A percentile compares a stretch with the other conserved stretches of the same genome.
phyloP scores from a whole-genome alignment of 2,329 filamentous ascomycete species.

The Fusarium phyllophilum region DNA sequence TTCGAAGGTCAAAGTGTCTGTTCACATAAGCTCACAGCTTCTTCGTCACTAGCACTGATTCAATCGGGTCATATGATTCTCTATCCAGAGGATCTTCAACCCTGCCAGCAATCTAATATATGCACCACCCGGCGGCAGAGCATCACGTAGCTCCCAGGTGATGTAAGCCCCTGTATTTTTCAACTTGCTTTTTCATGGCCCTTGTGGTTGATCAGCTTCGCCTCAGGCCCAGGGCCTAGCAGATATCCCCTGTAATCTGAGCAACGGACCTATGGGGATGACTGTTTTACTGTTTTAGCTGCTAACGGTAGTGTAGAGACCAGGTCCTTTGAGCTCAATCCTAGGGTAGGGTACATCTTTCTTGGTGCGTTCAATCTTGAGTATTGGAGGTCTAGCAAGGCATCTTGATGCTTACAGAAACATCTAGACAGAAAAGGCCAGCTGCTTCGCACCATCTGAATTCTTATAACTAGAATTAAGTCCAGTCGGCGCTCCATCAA shows the following conservation, averaged over 20 bases:
- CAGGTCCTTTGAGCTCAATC: background rate
- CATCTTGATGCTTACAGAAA: background rate
- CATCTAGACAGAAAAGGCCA: rapidly evolving
- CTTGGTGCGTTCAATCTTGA: too few species aligned
- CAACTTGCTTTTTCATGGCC: background rate
- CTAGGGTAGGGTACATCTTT: rapidly evolving
- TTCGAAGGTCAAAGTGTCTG: too few species aligned
- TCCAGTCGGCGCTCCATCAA: background rate
- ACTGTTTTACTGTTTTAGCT: background rate
- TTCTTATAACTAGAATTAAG: rapidly evolving
- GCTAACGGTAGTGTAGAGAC: background rate
- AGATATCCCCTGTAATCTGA: background rate
- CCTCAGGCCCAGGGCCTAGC: background rate
- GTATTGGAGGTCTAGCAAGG: too few species aligned
- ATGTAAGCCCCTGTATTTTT: background rate
- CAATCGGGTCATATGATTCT: too few species aligned
- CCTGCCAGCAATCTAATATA: too few species aligned
- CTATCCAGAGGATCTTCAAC: too few species aligned
- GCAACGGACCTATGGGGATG: too few species aligned
- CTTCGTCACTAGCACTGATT: too few species aligned
- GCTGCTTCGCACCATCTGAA: too few species aligned
- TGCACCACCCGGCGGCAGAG: background rate
- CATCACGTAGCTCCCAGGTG: background rate
- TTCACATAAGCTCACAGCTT: too few species aligned
- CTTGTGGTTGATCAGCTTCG: background rate